phyloP scores from a whole-genome alignment of 2,329 filamentous ascomycete genomes.

The Fusarium mangiferae region DNA sequence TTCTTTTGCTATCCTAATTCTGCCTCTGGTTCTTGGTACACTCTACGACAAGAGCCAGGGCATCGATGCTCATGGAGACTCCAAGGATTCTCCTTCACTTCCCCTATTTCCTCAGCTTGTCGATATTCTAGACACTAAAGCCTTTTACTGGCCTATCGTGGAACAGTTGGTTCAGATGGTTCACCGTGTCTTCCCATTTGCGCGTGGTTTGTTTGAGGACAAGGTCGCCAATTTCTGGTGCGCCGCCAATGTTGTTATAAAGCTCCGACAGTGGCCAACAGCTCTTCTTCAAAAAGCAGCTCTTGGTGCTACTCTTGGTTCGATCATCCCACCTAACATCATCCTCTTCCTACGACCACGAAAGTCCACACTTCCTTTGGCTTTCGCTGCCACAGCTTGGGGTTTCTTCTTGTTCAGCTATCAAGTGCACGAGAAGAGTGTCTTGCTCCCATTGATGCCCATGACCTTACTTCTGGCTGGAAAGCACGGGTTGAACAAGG shows the following conservation, averaged over 20 bases:
- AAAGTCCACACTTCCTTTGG: conserved; percentile 80
- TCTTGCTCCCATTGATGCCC: conserved; percentile 88
- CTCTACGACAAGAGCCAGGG: conserved; percentile 74
- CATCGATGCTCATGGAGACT: conserved; percentile 65
- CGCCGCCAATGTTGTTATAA: conserved; percentile 87
- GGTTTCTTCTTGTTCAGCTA: conserved; percentile 98
- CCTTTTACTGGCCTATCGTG: conserved; percentile 77
- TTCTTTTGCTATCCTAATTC: conserved; percentile 79
- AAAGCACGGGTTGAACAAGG: conserved; percentile 79
- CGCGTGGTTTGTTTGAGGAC: conserved; percentile 96
- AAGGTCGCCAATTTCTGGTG: conserved; percentile 99
- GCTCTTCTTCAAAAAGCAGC: conserved; percentile 80
- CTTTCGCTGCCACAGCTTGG: conserved; percentile 88
- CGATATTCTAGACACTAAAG: conserved; percentile 68
- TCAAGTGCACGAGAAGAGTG: conserved; percentile 98
- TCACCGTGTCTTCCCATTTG: conserved; percentile 95
- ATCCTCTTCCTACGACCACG: conserved; percentile 83
- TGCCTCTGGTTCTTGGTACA: conserved; percentile 79
- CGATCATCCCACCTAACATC: conserved; percentile 82
- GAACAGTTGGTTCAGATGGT: conserved; percentile 85
- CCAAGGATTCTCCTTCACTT: conserved; percentile 69
- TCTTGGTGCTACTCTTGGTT: conserved; percentile 76
- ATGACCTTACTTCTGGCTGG: conserved; percentile 90
- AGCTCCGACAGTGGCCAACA: conserved; percentile 79
- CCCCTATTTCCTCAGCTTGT: conserved; percentile 70